Evolutionary conservation across 441 rosid species (phyloP), one percentile per base, ranked within the genome.

Genomic region (Pelargonium citronellum): DNA sequence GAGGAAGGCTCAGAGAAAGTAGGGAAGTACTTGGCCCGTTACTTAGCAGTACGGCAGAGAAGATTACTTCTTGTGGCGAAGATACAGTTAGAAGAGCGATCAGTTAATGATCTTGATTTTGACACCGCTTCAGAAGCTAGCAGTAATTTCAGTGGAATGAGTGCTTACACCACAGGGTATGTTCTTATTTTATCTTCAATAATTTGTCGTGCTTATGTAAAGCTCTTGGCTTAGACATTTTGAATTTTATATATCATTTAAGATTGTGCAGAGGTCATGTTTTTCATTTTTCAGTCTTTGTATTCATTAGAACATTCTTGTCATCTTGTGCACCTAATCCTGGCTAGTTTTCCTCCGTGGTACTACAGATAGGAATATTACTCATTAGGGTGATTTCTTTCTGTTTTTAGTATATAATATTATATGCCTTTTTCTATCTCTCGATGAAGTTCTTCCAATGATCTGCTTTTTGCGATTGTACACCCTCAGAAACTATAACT

Each of bases 21-120:
- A 17, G 95, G 91, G 17, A 91, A 94, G 81, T 94, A 94, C 82
- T 73, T 90, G 90, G 80, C 97, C 79, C 90, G 97, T 67, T 91
- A 91, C 84, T 78, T 91, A 76, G 99, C 96, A 85, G 96, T 94
- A 74, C 82, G 99, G 67, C 99, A 94, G 78, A 83, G 96, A 82
- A 86, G 96, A 74, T 79, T 94, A 76, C 86, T 90, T 57, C 97
- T 94, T 69, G 96, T 89, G 68, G 99, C 92, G 30, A 91, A 91
- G 85, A 90, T 94, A 70, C 88, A 77, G 79, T 75, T 89, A 1
- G 96, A 90, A 80, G 96, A 88, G 63, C 87, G 78, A 12, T 79
- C 88, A 20, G 70, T 87, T 58, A 82, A 78, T 49, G 91, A 89
- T 82, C 83, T 89, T 61, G 97, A 91, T 60, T 91, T 89, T 71